Evolutionary conservation across 2,329 filamentous ascomycete genomes (phyloP).

Genomic region (Hirsutella minnesotensis): DNA sequence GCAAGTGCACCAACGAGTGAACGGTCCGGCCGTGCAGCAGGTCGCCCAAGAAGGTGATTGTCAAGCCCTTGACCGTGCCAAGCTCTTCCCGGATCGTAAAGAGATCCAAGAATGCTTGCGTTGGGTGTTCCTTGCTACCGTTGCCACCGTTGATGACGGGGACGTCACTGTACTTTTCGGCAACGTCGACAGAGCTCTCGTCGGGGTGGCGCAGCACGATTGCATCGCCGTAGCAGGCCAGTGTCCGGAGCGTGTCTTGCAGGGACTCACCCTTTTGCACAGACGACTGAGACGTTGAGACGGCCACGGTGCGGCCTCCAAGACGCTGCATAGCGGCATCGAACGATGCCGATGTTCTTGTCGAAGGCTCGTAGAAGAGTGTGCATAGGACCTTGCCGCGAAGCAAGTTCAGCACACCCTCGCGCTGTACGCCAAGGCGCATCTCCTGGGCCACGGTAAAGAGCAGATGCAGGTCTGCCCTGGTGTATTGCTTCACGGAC

Average conservation of each 20-base stretch:
- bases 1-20: constrained; percentile 86
- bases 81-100: constrained; percentile 98
- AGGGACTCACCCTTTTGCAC: constrained; percentile 91
- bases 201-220: constrained; percentile 92
- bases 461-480: constrained; percentile 78
- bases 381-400: constrained; percentile 79
- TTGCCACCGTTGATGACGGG: constrained; percentile 97
- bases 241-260: constrained; percentile 84
- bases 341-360: constrained; percentile 88
- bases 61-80: constrained; percentile 87
- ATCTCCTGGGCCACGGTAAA: constrained; percentile 98
- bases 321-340: constrained; percentile 98
- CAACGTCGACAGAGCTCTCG: constrained; percentile 67
- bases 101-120: constrained; percentile 91
- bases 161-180: constrained; percentile 76
- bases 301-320: constrained; percentile 72
- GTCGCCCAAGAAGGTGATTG: constrained; percentile 91
- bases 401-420: constrained; percentile 79
- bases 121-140: constrained; percentile 90
- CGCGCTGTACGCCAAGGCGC: constrained; percentile 85
- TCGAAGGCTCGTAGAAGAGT: constrained; percentile 97
- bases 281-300: constrained; percentile 75
- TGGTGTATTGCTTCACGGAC: constrained; percentile 82
- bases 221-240: constrained; percentile 89
- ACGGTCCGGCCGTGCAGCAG: constrained; percentile 88